Percentiles rank a stretch among this genome's conserved stretches.
Evolutionary conservation across 2,329 filamentous ascomycete genomes (phyloP).

Genomic region (Teratosphaeria zuluensis): DNA sequence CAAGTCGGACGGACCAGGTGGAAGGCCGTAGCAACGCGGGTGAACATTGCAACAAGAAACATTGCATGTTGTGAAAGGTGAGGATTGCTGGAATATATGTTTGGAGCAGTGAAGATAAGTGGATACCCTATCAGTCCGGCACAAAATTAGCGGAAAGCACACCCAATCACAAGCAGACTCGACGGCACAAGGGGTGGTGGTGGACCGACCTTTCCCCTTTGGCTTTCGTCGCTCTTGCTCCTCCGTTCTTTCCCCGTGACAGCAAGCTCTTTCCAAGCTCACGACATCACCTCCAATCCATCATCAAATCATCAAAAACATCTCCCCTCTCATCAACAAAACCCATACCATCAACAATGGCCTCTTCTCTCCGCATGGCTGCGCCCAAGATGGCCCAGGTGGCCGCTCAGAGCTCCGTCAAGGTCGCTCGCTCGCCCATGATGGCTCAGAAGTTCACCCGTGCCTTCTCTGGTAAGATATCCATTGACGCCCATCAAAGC

Average conservation of each 20-base stretch:
- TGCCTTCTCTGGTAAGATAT: constrained; percentile 60
- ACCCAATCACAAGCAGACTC: background rate
- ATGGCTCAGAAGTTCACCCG: constrained; percentile 51
- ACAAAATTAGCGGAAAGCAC: background rate
- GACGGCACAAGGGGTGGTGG: background rate
- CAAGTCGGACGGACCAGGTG: background rate
- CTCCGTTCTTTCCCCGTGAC: constrained; percentile 5
- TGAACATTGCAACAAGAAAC: too few species aligned
- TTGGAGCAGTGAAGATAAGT: background rate
- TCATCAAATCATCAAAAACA: constrained; percentile 13
- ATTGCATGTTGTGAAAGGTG: background rate
- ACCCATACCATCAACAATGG: constrained; percentile 60
- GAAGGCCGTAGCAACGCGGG: background rate
- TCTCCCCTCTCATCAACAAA: constrained; percentile 13
- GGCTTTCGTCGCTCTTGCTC: background rate
- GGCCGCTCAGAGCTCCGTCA: constrained; percentile 57
- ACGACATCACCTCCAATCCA: constrained; percentile 5
- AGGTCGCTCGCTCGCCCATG: constrained; percentile 64
- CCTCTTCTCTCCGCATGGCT: constrained; percentile 61
- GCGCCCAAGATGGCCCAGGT: constrained; percentile 65
- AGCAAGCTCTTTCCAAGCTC: constrained; percentile 1
- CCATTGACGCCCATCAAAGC: constrained; percentile 6
- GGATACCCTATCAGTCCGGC: background rate
- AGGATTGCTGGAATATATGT: background rate
- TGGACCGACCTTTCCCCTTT: background rate